phyloP scores from a whole-genome alignment of 768 basidiomycete species.

The Lentinula lateritia region DNA sequence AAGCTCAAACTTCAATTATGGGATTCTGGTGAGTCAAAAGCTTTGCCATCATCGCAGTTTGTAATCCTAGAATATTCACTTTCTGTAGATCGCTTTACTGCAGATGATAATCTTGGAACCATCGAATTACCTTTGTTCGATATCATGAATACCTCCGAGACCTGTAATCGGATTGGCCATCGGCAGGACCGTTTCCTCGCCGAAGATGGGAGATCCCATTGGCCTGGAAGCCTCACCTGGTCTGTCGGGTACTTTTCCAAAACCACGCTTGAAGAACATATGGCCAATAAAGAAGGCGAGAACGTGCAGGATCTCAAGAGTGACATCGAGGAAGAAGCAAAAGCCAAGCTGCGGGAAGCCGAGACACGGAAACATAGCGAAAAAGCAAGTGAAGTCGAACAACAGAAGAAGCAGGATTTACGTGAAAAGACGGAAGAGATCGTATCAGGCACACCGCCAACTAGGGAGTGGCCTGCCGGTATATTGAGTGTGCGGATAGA shows the following conservation, averaged over 20 bases:
- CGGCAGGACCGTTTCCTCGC: constrained; percentile 42
- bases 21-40: constrained; percentile 50
- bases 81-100: constrained; percentile 31
- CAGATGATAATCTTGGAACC: constrained; percentile 45
- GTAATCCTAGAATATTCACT: not conserved
- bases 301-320: constrained; percentile 11
- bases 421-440: constrained; percentile 30
- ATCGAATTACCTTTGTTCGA: constrained; percentile 35
- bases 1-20: constrained; percentile 59
- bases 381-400: constrained; percentile 23
- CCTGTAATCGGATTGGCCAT: constrained; percentile 40
- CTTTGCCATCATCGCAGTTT: not conserved
- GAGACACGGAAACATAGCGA: constrained; percentile 14
- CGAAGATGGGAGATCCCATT: constrained; percentile 17
- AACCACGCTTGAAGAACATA: constrained; percentile 34
- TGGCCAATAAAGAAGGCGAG: constrained; percentile 24
- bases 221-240: constrained; percentile 38
- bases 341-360: constrained; percentile 24
- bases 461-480: constrained; percentile 59
- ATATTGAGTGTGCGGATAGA: constrained; percentile 62
- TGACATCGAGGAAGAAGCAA: constrained; percentile 31
- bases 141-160: constrained; percentile 25
- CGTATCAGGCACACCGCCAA: constrained; percentile 45
- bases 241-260: constrained; percentile 50
- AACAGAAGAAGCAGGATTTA: constrained; percentile 28